Conservation (phyloP, 208 protist species). For the Acanthamoeba polyphaga region DNA sequence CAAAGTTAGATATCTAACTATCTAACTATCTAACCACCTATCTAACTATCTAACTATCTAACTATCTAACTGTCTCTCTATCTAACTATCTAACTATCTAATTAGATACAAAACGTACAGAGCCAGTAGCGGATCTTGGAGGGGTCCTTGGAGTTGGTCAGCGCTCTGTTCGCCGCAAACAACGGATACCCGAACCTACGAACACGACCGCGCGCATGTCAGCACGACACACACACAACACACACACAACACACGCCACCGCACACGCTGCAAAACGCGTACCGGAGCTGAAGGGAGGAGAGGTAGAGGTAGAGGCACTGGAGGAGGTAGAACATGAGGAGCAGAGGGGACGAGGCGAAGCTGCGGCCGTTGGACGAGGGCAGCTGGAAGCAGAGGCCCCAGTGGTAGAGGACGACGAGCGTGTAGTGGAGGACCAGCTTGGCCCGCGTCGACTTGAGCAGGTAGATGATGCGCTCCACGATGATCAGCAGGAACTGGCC, state of each 20-base stretch:
- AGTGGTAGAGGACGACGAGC: conserved; percentile 77
- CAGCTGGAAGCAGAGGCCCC: conserved; percentile 78
- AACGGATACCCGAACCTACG: conserved; percentile 40
- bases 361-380: neutral
- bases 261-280: conserved; percentile 67
- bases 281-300: conserved; percentile 80
- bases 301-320: conserved; percentile 81
- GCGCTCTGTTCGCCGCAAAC: conserved; percentile 34
- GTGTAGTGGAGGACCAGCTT: conserved; percentile 84
- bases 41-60: too few species aligned
- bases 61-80: too few species aligned
- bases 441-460: conserved; percentile 42
- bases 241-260: neutral
- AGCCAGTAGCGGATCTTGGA: conserved; percentile 42
- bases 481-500: conserved; percentile 86
- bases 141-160: conserved; percentile 35
- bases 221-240: conserved; percentile 62
- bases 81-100: too few species aligned
- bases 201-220: conserved; percentile 36
- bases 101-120: neutral
- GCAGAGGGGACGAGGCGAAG: neutral
- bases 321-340: conserved; percentile 83
- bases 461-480: conserved; percentile 87
- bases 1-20: too few species aligned
- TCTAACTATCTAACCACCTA: too few species aligned